Evolutionary conservation across 192 early-diverging fungal genomes (phyloP), one percentile per base, ranked within the genome.

Genomic region (Backusella australiensis): DNA sequence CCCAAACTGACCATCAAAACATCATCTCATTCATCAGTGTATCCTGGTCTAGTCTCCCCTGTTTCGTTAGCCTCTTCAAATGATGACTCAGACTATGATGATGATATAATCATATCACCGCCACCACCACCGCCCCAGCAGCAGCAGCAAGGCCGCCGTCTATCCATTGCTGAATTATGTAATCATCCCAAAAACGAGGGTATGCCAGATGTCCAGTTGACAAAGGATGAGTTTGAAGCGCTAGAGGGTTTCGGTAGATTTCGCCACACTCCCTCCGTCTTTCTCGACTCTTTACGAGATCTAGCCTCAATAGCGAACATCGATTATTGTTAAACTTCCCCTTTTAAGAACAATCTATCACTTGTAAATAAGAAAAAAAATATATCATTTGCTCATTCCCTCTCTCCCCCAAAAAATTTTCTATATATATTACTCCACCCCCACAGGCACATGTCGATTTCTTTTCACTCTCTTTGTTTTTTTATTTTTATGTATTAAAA

Each of bases 151-250:
- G 12, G 19, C 5, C 66, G 38, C 26, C 32, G 75, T 38, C 41
- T 82, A 6, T 82, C 77, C 2, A 44, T 79, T 12, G 81, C 75
- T 36, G 74, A 79, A 49, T 29, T 82, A 29, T 82, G 81, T 38
- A 77, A 82, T 21, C 81, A 75, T 46, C 41, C 65, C 15, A 23
- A 29, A 53, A 53, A 63, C 26, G 46, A 77, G 35, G 65, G 46
- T 14, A 63, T 59, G 59, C 63, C 77, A 11, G 34, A 34, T 35
- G 69, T 74, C 36, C 70, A 71, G 35, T 23, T 81, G 5, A 81
- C 80, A 46, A 72, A 71, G n/a, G 82, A 83, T 42, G 82, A 83
- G 35, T 70, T 83, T 26, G 82, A 83, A 67, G 82, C 76, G 5
- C 35, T 83, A 11, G 70, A 83, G 39, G 78, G 67, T 3, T 75